Base-by-base conservation (phyloP, 495 filamentous ascomycete genomes). In the Elaphomyces granulatus region DNA sequence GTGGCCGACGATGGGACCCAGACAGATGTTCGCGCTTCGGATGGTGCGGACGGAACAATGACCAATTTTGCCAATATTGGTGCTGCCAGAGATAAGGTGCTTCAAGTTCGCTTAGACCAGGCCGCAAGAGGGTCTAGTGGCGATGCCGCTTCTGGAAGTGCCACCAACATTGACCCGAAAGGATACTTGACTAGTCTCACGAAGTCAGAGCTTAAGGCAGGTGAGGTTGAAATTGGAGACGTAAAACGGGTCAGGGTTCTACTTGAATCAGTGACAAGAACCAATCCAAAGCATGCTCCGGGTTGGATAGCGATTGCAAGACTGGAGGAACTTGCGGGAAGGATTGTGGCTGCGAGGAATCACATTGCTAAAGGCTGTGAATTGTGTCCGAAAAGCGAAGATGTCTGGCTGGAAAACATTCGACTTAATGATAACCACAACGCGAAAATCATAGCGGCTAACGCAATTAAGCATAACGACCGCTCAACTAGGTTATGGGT, bases 51-150 rank as follows among this genome's bases (percentile, higher is more conserved):
- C 51, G 87, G 88, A 2, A 88, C 83, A 2, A 85, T 93, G 72
- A 96, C 88, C 12, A 93, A 98, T 52, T 98, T 98, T 52, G 86
- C 87, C n/a, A 80, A 94, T 52, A 95, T 99, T 45, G 90, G 92
- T 52, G 84, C 85, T 23, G 90, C 90, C 31, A 75, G 88, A 62
- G 83, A 94, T 59, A 93, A 88, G 54, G 88, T 94, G 3, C 71
- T 99, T 15, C 75, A 90, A 49, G 90, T 94, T 8, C 73, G 82
- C 38, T 72, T 99, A 7, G 90, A 96, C 49, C 83, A 92, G 55
- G 86, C 86, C 30, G 87, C 84, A 8, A 67, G 78, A 38, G 80
- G 68, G 19, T 76, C 75, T 8, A 72, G 73, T 10, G 72, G 71
- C n/a, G 82, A 86, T 30, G 70, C 81, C 4, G 63, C 74, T 1